A percentile compares a stretch with the other conserved stretches of the same genome.
Conservation (phyloP, 139 green algal genomes). For the Astrephomene gubernaculifera region DNA sequence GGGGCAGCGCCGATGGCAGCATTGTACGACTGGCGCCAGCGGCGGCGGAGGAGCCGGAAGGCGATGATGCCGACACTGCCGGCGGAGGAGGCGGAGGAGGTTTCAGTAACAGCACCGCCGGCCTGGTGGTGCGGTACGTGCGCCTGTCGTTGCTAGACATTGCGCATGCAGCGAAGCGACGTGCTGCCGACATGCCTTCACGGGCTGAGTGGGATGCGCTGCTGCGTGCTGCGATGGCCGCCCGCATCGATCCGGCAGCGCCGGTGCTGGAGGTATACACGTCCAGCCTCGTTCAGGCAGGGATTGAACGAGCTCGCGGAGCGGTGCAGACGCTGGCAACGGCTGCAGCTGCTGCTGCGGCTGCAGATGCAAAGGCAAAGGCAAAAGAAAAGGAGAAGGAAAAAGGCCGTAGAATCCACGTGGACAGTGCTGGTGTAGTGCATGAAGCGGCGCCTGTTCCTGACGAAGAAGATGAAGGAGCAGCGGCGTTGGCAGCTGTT, state of each 20-base stretch:
- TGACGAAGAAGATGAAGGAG: no score
- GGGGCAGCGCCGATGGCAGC: background rate
- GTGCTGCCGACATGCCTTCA: background rate
- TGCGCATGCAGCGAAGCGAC: background rate
- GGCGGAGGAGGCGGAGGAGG: background rate
- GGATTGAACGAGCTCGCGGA: no score
- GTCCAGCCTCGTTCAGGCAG: no score
- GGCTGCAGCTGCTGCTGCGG: background rate
- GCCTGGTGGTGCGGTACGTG: background rate
- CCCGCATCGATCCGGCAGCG: background rate
- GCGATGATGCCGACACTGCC: background rate
- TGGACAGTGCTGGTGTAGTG: no score
- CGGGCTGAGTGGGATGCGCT: background rate
- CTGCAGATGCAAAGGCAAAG: no score
- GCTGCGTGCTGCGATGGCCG: background rate
- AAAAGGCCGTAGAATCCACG: no score
- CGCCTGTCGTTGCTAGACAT: background rate
- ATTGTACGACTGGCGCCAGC: background rate
- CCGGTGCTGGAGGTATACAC: background rate
- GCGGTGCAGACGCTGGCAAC: background rate
- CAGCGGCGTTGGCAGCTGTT: no score
- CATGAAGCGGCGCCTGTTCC: no score
- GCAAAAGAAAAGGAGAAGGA: no score
- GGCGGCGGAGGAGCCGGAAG: background rate
- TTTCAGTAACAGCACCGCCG: background rate